Evolutionary conservation across 1,284 basidiomycete genomes (phyloP).

Genomic region (Anthracocystis walkeri): DNA sequence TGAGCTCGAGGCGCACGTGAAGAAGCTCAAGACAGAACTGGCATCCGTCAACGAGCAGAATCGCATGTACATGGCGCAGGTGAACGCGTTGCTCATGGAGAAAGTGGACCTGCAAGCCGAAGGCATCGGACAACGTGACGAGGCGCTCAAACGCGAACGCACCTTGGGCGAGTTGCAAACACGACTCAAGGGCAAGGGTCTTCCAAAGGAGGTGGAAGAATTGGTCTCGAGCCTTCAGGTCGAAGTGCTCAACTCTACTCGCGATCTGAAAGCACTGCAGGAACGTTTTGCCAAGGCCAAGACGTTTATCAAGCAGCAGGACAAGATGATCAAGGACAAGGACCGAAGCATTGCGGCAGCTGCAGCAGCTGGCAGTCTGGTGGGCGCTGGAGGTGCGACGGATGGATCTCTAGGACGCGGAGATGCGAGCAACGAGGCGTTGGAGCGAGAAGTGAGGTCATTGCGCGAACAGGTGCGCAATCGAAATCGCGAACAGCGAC

Average conservation of each 20-base stretch:
- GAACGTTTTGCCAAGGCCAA: slow-evolving; percentile 87
- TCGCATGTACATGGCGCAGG: slow-evolving; percentile 84
- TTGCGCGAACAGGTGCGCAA: slow-evolving; percentile 41
- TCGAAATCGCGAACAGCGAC: slow-evolving; percentile 44
- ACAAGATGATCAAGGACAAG: slow-evolving; percentile 71
- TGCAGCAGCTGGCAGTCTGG: slow-evolving; percentile 20
- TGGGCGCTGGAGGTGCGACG: slow-evolving; percentile 11
- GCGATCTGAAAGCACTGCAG: slow-evolving; percentile 78
- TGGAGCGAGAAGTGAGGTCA: slow-evolving; percentile 32
- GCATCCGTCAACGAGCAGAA: slow-evolving; percentile 83
- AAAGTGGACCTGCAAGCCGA: slow-evolving; percentile 84
- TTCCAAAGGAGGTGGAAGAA: slow-evolving; percentile 82
- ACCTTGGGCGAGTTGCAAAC: slow-evolving; percentile 71
- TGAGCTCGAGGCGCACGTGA: slow-evolving; percentile 78
- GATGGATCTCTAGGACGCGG: slow-evolving; percentile 4
- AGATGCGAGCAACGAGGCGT: slow-evolving; percentile 23
- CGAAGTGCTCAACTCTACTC: slow-evolving; percentile 79
- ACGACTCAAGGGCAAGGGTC: slow-evolving; percentile 74
- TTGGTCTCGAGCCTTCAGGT: slow-evolving; percentile 81
- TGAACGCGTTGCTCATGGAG: slow-evolving; percentile 79
- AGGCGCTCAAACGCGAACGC: slow-evolving; percentile 53
- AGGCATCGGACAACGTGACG: slow-evolving; percentile 64
- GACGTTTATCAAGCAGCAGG: slow-evolving; percentile 91
- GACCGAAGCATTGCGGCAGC: slow-evolving; percentile 44
- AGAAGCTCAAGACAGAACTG: slow-evolving; percentile 77